phyloP scores from a whole-genome alignment of 2,329 filamentous ascomycete genomes.

The Fusarium coffeatum region DNA sequence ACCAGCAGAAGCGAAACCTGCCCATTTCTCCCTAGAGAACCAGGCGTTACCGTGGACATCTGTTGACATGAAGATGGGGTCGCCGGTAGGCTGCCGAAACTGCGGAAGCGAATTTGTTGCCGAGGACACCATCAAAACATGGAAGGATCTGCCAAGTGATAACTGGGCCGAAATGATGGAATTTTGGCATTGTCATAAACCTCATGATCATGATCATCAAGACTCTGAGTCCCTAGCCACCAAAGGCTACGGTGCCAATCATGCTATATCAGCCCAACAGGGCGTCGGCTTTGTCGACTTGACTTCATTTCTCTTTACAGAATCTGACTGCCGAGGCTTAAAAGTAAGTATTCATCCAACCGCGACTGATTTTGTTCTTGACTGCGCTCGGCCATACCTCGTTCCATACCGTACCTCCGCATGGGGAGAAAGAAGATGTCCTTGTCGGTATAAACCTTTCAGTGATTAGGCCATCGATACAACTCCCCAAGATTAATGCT shows the following conservation, averaged over 20 bases:
- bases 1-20: conserved; percentile 36
- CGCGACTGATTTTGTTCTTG: conserved; percentile 23
- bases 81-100: conserved; percentile 57
- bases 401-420: background rate
- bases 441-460: conserved; percentile 59
- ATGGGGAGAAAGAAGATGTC: conserved; percentile 71
- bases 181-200: conserved; percentile 99
- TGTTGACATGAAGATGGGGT: conserved; percentile 55
- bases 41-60: conserved; percentile 68
- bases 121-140: conserved; percentile 61
- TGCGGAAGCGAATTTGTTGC: conserved; percentile 56
- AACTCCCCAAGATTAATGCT: conserved; percentile 70
- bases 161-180: conserved; percentile 99
- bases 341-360: conserved; percentile 50
- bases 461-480: conserved; percentile 75
- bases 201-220: conserved; percentile 66
- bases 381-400: conserved; percentile 11
- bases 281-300: conserved; percentile 84
- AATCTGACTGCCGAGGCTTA: conserved; percentile 69
- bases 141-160: conserved; percentile 95
- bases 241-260: conserved; percentile 87
- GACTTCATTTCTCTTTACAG: conserved; percentile 77
- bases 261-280: conserved; percentile 72
- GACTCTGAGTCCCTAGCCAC: conserved; percentile 63
- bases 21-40: conserved; percentile 50